phyloP scores from a whole-genome alignment of 768 basidiomycete species.

The Suillus lakei region DNA sequence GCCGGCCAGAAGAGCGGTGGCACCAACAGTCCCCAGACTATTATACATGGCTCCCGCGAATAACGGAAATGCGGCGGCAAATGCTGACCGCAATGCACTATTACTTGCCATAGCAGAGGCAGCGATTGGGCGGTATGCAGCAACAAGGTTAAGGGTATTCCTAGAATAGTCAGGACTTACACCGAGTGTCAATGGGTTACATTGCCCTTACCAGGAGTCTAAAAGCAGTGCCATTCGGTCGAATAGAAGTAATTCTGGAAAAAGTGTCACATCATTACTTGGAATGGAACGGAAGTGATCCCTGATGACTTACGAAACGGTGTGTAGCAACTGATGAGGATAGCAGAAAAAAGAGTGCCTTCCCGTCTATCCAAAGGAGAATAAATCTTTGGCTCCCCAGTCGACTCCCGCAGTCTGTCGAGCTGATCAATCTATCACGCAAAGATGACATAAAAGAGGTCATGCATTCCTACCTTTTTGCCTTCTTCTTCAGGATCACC shows the following conservation, averaged over 20 bases:
- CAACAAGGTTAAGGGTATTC: constrained; percentile 48
- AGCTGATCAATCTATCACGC: neutral
- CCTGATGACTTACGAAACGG: constrained; percentile 65
- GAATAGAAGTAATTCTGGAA: constrained; percentile 58
- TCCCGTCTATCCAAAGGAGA: constrained; percentile 62
- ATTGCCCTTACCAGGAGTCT: constrained; percentile 60
- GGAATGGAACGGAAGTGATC: neutral
- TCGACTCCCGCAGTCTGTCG: constrained; percentile 55
- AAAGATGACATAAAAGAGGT: neutral
- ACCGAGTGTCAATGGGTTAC: constrained; percentile 3
- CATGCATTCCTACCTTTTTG: constrained; percentile 44
- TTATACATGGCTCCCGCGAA: constrained; percentile 57
- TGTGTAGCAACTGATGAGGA: constrained; percentile 63
- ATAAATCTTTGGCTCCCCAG: constrained; percentile 57
- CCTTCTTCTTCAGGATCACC: constrained; percentile 64
- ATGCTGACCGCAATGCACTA: constrained; percentile 48
- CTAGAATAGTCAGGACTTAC: constrained; percentile 24
- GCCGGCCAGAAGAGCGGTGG: constrained; percentile 72
- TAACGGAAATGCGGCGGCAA: constrained; percentile 57
- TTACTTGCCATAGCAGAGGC: constrained; percentile 75
- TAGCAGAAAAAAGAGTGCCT: constrained; percentile 47
- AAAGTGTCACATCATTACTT: constrained; percentile 3
- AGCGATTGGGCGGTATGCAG: constrained; percentile 54
- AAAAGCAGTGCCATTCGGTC: constrained; percentile 82
- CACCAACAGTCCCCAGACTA: constrained; percentile 68